Conservation (phyloP, 2,329 filamentous ascomycete species). For the Trichoderma gracile region DNA sequence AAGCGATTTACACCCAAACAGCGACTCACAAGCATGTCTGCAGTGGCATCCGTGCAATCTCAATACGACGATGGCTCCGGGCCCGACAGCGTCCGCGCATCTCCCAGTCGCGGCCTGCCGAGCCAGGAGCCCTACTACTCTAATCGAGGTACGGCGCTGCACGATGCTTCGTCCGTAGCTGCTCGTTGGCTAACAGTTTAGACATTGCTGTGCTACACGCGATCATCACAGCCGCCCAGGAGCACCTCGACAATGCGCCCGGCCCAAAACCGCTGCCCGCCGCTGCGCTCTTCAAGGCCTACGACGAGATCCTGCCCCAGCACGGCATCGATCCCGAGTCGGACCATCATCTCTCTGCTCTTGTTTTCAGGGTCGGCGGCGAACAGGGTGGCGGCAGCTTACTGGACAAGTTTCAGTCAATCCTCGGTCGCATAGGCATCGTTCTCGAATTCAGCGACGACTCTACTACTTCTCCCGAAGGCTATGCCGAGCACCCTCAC, state of each 20-base stretch:
- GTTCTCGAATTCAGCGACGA: slow-evolving; percentile 61
- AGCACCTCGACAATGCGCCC: slow-evolving; percentile 57
- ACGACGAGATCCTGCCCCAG: slow-evolving; percentile 71
- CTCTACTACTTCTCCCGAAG: slow-evolving; percentile 32
- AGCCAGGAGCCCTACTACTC: slow-evolving; percentile 52
- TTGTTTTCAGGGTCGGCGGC: slow-evolving; percentile 77
- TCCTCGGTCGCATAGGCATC: slow-evolving; percentile 70
- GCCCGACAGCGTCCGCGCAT: slow-evolving; percentile 36
- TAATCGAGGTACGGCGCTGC: slow-evolving; percentile 54
- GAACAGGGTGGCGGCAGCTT: slow-evolving; percentile 59
- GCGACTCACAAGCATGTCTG: not conserved
- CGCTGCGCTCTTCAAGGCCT: slow-evolving; percentile 77
- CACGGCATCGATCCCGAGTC: slow-evolving; percentile 70
- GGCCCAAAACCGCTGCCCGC: slow-evolving; percentile 68
- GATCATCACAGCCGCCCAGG: slow-evolving; percentile 72
- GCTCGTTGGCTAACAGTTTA: slow-evolving; percentile 37
- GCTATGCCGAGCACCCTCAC: slow-evolving; percentile 32
- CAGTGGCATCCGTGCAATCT: slow-evolving; percentile 36
- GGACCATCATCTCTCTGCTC: slow-evolving; percentile 73
- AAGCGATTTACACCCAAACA: not conserved
- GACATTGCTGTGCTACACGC: slow-evolving; percentile 78
- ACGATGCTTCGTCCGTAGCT: not conserved
- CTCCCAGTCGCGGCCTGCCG: slow-evolving; percentile 34
- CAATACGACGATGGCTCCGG: slow-evolving; percentile 30
- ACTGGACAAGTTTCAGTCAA: slow-evolving; percentile 67